Evolutionary conservation across 164 flowering plant genomes (phyloP).

Genomic region (Macadamia integrifolia): DNA sequence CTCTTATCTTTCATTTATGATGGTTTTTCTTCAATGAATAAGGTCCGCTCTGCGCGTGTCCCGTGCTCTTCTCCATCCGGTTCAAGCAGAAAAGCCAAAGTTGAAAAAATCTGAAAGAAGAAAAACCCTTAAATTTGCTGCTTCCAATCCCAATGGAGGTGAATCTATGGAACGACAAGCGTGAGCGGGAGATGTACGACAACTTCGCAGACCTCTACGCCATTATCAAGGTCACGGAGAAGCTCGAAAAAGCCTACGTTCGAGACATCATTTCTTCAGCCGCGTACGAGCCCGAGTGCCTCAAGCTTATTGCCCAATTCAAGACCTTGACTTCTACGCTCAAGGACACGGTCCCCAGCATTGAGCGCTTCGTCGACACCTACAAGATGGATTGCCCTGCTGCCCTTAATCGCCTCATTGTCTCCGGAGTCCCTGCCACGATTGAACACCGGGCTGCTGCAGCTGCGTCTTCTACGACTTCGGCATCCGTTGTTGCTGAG

Average conservation of each 20-base stretch:
- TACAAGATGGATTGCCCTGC: slow-evolving; percentile 91
- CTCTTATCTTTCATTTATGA: neutral
- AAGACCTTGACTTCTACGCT: slow-evolving; percentile 68
- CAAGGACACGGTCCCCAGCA: slow-evolving; percentile 67
- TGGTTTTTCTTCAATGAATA: slow-evolving; percentile 24
- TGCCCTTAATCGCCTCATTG: slow-evolving; percentile 68
- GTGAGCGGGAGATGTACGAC: slow-evolving; percentile 93
- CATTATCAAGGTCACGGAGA: slow-evolving; percentile 84
- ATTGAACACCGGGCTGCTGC: slow-evolving; percentile 81
- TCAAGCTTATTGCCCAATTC: slow-evolving; percentile 81
- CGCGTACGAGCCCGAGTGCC: slow-evolving; percentile 80
- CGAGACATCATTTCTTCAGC: slow-evolving; percentile 60
- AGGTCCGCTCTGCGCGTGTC: slow-evolving; percentile 69
- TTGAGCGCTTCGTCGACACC: slow-evolving; percentile 79
- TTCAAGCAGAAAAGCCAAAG: neutral
- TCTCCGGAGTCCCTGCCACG: slow-evolving; percentile 84
- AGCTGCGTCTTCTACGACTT: slow-evolving; percentile 38
- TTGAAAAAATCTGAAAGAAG: neutral
- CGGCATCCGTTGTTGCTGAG: slow-evolving; percentile 83
- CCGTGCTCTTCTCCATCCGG: slow-evolving; percentile 77
- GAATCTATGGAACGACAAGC: slow-evolving; percentile 93
- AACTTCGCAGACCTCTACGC: slow-evolving; percentile 89
- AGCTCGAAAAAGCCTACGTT: slow-evolving; percentile 87
- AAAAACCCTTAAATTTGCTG: neutral
- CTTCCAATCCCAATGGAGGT: slow-evolving; percentile 58